Base-by-base conservation (phyloP, 176 grass and related monocot genomes). In the Calamus simplicifolius region DNA sequence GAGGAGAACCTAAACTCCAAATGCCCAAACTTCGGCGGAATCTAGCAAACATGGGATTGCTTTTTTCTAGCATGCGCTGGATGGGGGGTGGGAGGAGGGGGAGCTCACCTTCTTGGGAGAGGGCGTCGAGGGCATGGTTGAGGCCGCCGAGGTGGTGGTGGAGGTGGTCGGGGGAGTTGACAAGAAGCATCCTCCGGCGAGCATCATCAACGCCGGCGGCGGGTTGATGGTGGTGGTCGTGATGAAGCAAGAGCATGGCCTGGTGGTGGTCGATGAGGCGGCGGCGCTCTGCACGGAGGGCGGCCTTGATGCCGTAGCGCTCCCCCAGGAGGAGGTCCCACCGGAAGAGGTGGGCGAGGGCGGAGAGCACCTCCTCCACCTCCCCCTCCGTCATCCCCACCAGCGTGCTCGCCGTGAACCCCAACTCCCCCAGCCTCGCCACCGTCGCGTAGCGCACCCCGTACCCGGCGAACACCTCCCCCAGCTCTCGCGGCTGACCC, bases 301-400 rank as follows among this genome's bases (percentile, higher is more conserved):
- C 87, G 12, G 93, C 84, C 59, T 89, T 89, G 27, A 98, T 74
- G 27, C 93, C 93, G 63, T 88, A 92, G 3, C 93, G 85, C 81
- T 98, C 93, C 69, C 87, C 93, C 67, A 98, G 77, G 43, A 98
- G 85, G 27, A 98, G 67, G 69, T 98, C 93, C 87, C 87, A 91
- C 64, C 88, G 81, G 77, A 98, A 98, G 4, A 98, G 57, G 48
- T 86, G 84, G 4, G 84, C 65, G 59, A 98, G 72, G 71, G 93
- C 80, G 57, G 87, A 84, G 63, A 85, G 92, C 87, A 98, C 92
- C 70, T 98, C 93, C 81, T 98, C 93, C 1, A 98, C 79, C 81
- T 98, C 93, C 52, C 35, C 35, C 3, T 43, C 35, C 7, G 35
- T 71, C 72, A 18, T 61, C 38, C 79, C 79, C 48, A 82, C 69